These are phyloP conservation scores for Dothiorella sarmentorum DNA, from an alignment of 2,329 filamentous ascomycete genomes.

Conservation along the genomic window DNA sequence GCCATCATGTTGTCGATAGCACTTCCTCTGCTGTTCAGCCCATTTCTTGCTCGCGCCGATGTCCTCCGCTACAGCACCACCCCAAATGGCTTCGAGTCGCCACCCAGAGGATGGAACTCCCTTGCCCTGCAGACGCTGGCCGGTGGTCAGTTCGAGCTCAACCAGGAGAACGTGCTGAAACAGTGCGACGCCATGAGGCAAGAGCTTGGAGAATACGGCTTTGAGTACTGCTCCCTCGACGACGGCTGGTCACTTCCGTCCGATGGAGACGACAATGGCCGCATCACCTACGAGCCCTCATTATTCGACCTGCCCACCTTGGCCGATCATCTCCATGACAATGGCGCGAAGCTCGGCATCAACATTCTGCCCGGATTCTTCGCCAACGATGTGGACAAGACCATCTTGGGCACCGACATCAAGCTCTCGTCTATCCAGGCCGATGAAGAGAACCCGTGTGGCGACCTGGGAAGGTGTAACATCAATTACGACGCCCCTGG, in stretches of 20 bases:
- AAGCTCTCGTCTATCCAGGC: conserved; percentile 22
- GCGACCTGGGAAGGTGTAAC: conserved; percentile 21
- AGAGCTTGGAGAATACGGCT: conserved; percentile 21
- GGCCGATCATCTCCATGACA: conserved; percentile 25
- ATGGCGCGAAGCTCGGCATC: conserved; percentile 26
- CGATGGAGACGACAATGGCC: conserved; percentile 26
- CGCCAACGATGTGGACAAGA: conserved; percentile 24
- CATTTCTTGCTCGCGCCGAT: background rate
- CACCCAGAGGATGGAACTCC: conserved; percentile 27
- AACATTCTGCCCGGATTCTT: conserved; percentile 29
- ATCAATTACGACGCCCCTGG: conserved; percentile 26
- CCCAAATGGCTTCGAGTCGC: conserved; percentile 23
- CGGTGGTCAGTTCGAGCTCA: conserved; percentile 20
- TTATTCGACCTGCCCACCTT: conserved; percentile 26
- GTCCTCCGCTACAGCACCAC: conserved; percentile 16
- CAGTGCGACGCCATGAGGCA: conserved; percentile 23
- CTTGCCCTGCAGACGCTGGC: conserved; percentile 26
- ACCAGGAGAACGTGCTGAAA: conserved; percentile 22
- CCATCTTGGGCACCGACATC: conserved; percentile 26
- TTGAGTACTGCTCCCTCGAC: conserved; percentile 29
- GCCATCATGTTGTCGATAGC: background rate
- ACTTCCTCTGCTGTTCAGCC: background rate
- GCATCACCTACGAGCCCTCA: conserved; percentile 24
- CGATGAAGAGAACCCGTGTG: conserved; percentile 20
- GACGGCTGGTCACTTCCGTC: conserved; percentile 27